phyloP scores from a whole-genome alignment of 768 basidiomycete species.

The Tulasnella sp. region DNA sequence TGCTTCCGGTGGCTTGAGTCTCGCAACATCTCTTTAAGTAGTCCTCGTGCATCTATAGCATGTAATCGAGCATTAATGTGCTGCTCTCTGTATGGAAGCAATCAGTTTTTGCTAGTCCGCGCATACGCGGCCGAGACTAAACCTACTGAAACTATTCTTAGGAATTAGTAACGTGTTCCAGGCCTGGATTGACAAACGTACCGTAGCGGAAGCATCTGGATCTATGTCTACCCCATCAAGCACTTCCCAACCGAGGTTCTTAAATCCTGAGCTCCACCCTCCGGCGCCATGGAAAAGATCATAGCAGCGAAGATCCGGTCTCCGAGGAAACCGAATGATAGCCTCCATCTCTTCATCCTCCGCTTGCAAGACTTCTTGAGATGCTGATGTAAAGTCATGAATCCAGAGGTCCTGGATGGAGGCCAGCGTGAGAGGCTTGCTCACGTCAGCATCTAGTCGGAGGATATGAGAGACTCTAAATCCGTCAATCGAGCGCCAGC shows the following conservation, averaged over 20 bases:
- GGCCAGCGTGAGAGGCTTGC: neutral
- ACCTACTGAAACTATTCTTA: neutral
- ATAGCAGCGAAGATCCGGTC: neutral
- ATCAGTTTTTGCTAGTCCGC: neutral
- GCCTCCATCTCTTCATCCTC: neutral
- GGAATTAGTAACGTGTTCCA: neutral
- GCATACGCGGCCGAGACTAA: neutral
- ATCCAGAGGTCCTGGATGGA: neutral
- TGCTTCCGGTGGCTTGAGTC: neutral
- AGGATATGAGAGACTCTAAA: neutral
- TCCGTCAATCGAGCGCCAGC: neutral
- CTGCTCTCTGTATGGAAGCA: neutral
- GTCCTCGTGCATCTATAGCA: neutral
- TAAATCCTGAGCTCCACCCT: neutral
- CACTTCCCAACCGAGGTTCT: slow-evolving; percentile 1
- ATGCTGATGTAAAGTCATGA: neutral
- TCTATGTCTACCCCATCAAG: neutral
- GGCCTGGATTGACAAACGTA: neutral
- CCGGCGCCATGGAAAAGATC: slow-evolving; percentile 7
- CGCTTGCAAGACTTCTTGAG: neutral
- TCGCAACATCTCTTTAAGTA: neutral
- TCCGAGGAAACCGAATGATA: neutral
- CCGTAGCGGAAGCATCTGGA: slow-evolving; percentile 3
- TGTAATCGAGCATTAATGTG: neutral
- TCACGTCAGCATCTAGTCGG: neutral